Evolutionary conservation across 1,139 yeast species (phyloP), one percentile per base, ranked within the genome.

Genomic region (Geotrichum restrictum): DNA sequence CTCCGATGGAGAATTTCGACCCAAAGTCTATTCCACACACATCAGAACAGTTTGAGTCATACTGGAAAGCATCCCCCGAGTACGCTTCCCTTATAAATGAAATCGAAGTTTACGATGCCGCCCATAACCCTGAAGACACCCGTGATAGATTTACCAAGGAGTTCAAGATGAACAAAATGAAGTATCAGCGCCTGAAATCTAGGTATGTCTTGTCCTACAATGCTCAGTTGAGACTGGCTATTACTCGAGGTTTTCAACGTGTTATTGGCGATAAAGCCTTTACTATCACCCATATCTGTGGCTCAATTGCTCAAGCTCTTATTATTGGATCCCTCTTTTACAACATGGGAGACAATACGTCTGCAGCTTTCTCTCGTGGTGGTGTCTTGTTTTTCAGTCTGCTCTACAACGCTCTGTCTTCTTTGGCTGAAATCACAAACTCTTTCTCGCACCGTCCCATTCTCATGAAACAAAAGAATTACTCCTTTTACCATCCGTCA

Each of bases 311-410:
- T 49, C 80, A 78, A 64, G 77, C 81, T 55, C 69, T 81, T 52
- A 69, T 80, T 57, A 74, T 75, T 34, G 83, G 64, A 67, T 79
- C 84, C n/a, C 71, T 80, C 64, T 80, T 77, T 61, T 80, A 75
- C 63, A 75, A 76, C 58, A 70, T 78, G 56, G 71, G 73, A 40
- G 64, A 69, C 2, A 68, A 70, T 19, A 78, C 84, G 2, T 64
- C 63, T 18, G 80, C 82, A 43, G 79, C 80, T 48, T 79, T 75
- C 58, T 76, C 77, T 51, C 71, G 84, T 62, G 75, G 77, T 43
- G 77, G 77, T 59, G 69, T 68, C 21, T 59, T 74, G n/a, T 75
- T 75, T 62, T 74, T 73, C 52, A 63, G 72, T 4, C 65, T 72
- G 14, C 66, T 74, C 48, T 73, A 68, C 60, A 71, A 71, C 60